These are phyloP conservation scores for Balakata baccata DNA, from an alignment of 345 rosid genomes.

Conservation along the genomic window DNA sequence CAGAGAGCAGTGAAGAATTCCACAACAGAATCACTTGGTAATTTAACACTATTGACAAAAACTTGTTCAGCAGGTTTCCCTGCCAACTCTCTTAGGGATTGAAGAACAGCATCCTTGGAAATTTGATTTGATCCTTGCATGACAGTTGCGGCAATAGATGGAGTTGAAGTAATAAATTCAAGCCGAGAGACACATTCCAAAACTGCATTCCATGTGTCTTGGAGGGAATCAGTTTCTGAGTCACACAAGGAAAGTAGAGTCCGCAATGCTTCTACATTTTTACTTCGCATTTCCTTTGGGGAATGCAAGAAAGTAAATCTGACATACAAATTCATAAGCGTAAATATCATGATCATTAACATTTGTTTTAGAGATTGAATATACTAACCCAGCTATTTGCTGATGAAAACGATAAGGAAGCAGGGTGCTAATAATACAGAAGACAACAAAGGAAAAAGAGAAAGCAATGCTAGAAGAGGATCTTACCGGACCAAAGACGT, in stretches of 20 bases:
- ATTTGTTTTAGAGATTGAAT: background rate
- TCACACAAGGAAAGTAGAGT: constrained; percentile 75
- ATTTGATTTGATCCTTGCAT: constrained; percentile 98
- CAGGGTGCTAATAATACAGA: constrained; percentile 3
- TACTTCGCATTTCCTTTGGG: constrained; percentile 91
- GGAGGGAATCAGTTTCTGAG: constrained; percentile 70
- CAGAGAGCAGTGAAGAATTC: constrained; percentile 97
- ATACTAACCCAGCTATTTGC: background rate
- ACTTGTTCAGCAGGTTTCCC: constrained; percentile 96
- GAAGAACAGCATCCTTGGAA: constrained; percentile 93
- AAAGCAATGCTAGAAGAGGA: background rate
- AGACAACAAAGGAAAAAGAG: background rate
- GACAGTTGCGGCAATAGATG: constrained; percentile 85
- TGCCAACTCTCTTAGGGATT: constrained; percentile 78
- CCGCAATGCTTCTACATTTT: constrained; percentile 96
- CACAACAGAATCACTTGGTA: constrained; percentile 87
- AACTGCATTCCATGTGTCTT: constrained; percentile 99
- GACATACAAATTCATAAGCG: constrained; percentile 25
- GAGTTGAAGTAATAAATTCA: constrained; percentile 84
- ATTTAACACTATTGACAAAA: constrained; percentile 82
- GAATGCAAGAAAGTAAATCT: constrained; percentile 99
- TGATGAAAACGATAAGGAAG: background rate
- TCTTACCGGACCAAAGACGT: constrained; percentile 91
- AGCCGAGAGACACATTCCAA: constrained; percentile 98
- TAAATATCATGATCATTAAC: constrained; percentile 8